These are phyloP conservation scores for Stenogyne calaminthoides DNA, from an alignment of 305 asterid species.

Conservation along the genomic window DNA sequence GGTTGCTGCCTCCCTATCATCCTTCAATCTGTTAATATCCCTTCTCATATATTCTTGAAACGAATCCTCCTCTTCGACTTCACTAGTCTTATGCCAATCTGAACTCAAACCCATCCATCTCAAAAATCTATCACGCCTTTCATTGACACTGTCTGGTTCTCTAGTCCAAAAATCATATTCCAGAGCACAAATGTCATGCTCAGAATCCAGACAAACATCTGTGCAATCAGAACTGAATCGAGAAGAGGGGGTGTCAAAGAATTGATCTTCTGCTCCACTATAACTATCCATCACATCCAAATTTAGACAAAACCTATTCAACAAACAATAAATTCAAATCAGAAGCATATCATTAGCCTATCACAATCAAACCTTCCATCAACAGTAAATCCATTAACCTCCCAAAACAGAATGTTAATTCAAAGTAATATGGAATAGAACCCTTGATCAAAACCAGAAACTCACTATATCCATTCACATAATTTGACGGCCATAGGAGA, in stretches of 20 bases:
- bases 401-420: neutral
- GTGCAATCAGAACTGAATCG: constrained; percentile 49
- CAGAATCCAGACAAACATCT: constrained; percentile 39
- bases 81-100: constrained; percentile 32
- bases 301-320: constrained; percentile 31
- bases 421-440: neutral
- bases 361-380: neutral
- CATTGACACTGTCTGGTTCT: constrained; percentile 62
- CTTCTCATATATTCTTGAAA: constrained; percentile 20
- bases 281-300: constrained; percentile 43
- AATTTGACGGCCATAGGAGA: neutral
- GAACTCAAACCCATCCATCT: constrained; percentile 65
- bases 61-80: constrained; percentile 36
- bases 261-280: constrained; percentile 49
- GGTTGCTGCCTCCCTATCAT: constrained; percentile 43
- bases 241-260: constrained; percentile 52
- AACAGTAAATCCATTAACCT: constrained; percentile 9
- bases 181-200: constrained; percentile 40
- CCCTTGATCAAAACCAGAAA: constrained; percentile 7
- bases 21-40: constrained; percentile 39
- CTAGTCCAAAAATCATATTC: constrained; percentile 74
- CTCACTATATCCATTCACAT: neutral
- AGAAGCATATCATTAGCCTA: constrained; percentile 14
- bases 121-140: constrained; percentile 59
- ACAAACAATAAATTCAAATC: neutral